Conservation (phyloP, 2,329 filamentous ascomycete genomes). For the Hypoxylon sp. region DNA sequence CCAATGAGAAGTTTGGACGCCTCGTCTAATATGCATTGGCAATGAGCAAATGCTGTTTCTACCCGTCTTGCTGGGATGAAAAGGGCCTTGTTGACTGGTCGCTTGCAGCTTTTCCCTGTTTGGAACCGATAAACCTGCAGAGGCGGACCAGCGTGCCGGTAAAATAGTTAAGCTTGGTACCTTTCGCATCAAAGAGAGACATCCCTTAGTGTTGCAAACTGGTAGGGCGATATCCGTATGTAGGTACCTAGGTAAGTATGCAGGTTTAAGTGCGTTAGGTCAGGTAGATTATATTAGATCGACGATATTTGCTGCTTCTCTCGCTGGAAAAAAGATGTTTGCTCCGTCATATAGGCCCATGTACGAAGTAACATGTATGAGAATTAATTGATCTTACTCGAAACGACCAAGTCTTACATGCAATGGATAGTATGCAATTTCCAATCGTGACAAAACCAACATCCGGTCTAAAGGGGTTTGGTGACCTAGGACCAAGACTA, state of each 20-base stretch:
- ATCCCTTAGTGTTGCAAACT: constrained; percentile 3
- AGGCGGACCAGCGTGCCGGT: constrained; percentile 22
- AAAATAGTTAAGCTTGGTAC: constrained; percentile 10
- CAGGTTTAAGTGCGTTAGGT: too few relatives aligned
- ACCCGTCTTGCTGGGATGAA: constrained; percentile 7
- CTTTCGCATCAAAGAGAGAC: background rate
- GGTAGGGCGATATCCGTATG: too few relatives aligned
- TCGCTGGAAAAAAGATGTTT: too few relatives aligned
- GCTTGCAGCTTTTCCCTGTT: constrained; percentile 17
- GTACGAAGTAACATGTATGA: too few relatives aligned
- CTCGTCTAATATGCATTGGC: too few relatives aligned
- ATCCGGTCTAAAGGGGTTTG: constrained; percentile 32
- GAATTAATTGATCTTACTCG: too few relatives aligned
- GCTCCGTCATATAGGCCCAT: too few relatives aligned
- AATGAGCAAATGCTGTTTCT: background rate
- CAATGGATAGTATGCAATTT: background rate
- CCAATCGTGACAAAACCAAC: constrained; percentile 2
- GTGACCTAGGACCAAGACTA: constrained; percentile 11
- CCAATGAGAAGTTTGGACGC: too few relatives aligned
- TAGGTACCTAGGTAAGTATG: too few relatives aligned
- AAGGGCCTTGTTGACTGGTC: constrained; percentile 13
- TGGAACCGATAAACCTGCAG: constrained; percentile 18
- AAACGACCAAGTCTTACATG: too few relatives aligned
- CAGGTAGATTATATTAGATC: too few relatives aligned
- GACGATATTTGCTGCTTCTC: too few relatives aligned